Conservation (phyloP, 441 rosid genomes). For the Raphanus hybrid region DNA sequence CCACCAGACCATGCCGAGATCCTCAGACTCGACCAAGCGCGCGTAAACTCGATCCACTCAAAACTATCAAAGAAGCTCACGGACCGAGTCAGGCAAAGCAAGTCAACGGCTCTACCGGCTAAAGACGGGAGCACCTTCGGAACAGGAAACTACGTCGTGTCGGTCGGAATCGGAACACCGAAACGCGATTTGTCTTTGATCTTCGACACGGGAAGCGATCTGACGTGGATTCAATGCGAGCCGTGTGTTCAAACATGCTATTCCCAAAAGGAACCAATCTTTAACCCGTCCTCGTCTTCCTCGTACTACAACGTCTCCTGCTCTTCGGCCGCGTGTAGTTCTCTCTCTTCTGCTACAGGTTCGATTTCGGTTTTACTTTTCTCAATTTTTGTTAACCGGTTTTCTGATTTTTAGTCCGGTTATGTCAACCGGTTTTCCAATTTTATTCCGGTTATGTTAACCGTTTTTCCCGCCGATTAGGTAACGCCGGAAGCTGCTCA, state of each 20-base stretch:
- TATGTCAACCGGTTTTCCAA: constrained; percentile 5
- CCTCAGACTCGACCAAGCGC: constrained; percentile 57
- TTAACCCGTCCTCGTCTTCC: constrained; percentile 51
- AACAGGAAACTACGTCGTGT: constrained; percentile 63
- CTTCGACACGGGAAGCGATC: constrained; percentile 74
- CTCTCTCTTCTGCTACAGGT: constrained; percentile 61
- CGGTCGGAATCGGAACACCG: constrained; percentile 71
- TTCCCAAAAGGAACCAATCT: constrained; percentile 53
- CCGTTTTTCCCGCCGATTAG: constrained; percentile 40
- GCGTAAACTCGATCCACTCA: constrained; percentile 60
- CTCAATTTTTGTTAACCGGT: constrained; percentile 14
- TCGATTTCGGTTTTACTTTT: not conserved
- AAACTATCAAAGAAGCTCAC: constrained; percentile 41
- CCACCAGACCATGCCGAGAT: constrained; percentile 51
- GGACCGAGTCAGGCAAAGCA: constrained; percentile 19
- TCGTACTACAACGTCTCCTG: constrained; percentile 61
- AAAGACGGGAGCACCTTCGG: constrained; percentile 60
- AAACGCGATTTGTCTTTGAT: constrained; percentile 48
- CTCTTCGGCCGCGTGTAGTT: constrained; percentile 43
- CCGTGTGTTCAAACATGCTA: constrained; percentile 62
- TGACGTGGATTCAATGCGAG: constrained; percentile 80
- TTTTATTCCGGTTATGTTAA: constrained; percentile 13
- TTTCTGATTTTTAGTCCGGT: not conserved
- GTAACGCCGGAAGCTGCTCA: constrained; percentile 54
- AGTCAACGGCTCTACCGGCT: constrained; percentile 52